Evolutionary conservation across 305 asterid genomes (phyloP), one percentile per base, ranked within the genome.

Genomic region (Rubia tinctorum): DNA sequence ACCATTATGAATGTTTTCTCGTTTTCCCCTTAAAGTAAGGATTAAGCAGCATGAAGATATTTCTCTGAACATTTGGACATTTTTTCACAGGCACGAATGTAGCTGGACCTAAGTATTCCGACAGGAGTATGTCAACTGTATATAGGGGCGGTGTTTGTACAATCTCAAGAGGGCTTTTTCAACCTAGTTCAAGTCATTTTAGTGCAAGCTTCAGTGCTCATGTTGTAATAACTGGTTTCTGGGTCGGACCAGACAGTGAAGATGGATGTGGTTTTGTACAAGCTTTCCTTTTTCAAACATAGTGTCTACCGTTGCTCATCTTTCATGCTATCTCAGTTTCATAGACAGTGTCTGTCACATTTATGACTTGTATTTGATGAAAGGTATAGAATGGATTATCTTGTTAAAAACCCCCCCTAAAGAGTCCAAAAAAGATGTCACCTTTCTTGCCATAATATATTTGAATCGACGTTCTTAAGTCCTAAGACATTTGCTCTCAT

Each of bases 191-290:
- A 66, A 53, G 59, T 78, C 27, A 77, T 75, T 15, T 51, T 78
- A 75, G 58, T 77, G 78, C 72, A 72, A 49, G 69, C 74, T 73
- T 59, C 66, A 71, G 80, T 27, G 76, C 68, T 60, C 59, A 66
- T 65, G 73, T 71, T 55, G 75, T 77, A 58, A 83, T 90, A 74
- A 82, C 86, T 66, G 96, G 96, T 42, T 85, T 85, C 76, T 90
- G 93, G 96, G 73, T 76, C 55, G 93, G 96, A 67, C 96, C 96
- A 3, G 96, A 88, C 74, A 23, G 74, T 71, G 96, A 90, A 67
- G 96, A 88, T 72, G 93, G 96, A 68, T 90, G 93, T 88, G 96
- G 96, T 74, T 84, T 88, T 80, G 81, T 86, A 63, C 86, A 86
- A 78, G 93, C 96, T 62, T 72, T 70, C 80, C 75, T 90, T 66